Conservation (phyloP, 306 rosid genomes). For the Rosa chinensis region DNA sequence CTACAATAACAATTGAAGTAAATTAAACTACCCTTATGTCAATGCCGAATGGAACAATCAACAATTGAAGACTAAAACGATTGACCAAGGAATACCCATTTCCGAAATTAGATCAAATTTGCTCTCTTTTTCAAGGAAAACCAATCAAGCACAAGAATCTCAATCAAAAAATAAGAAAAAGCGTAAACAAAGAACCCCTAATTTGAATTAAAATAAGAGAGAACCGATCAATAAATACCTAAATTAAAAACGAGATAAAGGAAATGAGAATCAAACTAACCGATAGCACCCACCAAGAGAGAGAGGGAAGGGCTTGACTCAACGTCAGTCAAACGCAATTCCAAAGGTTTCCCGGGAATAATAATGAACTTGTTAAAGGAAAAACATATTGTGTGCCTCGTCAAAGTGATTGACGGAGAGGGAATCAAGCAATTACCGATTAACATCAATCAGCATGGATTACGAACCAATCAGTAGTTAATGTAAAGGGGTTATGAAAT, state of each 20-base stretch:
- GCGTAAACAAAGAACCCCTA: not conserved
- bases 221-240: not conserved
- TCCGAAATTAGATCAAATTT: not conserved
- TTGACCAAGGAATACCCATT: not conserved
- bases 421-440: too few relatives aligned
- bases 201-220: not conserved
- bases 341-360: not conserved
- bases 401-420: too few relatives aligned
- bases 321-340: slow-evolving; percentile 17
- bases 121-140: not conserved
- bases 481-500: too few relatives aligned
- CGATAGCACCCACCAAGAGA: not conserved
- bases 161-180: not conserved
- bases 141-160: not conserved
- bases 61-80: not conserved
- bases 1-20: not conserved
- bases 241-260: not conserved
- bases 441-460: too few relatives aligned
- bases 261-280: not conserved
- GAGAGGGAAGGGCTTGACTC: not conserved
- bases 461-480: too few relatives aligned
- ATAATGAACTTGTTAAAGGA: too few relatives aligned
- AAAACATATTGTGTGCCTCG: too few relatives aligned
- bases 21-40: not conserved
- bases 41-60: slow-evolving; percentile 5